Evolutionary conservation across 164 flowering plant genomes (phyloP).

Genomic region (Cinnamomum chago): DNA sequence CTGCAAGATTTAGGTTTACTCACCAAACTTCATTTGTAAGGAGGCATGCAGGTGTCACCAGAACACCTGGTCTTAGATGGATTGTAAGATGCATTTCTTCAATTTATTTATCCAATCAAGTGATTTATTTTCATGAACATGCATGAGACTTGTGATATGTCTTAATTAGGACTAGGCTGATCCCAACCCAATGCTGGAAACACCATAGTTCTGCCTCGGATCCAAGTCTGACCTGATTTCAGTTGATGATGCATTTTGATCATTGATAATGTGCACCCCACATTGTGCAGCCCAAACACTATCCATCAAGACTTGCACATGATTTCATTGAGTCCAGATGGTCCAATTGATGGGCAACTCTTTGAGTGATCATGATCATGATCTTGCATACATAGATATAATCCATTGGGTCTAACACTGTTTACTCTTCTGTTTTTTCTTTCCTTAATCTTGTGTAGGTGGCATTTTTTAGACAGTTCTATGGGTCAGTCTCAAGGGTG

Average conservation of each 20-base stretch:
- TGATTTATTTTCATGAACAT: not conserved
- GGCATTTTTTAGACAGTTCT: constrained; percentile 69
- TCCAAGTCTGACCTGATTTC: too few relatives aligned
- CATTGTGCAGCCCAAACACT: too few relatives aligned
- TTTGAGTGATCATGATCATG: too few relatives aligned
- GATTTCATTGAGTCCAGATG: too few relatives aligned
- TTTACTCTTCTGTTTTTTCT: too few relatives aligned
- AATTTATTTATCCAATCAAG: not conserved
- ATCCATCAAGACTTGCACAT: too few relatives aligned
- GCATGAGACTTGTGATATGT: not conserved
- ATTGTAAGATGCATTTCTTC: constrained; percentile 33
- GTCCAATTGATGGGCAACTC: too few relatives aligned
- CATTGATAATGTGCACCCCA: too few relatives aligned
- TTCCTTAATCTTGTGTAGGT: constrained; percentile 29
- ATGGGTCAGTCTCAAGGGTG: constrained; percentile 51
- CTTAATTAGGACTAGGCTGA: not conserved
- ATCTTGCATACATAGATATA: too few relatives aligned
- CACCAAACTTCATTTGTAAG: constrained; percentile 64
- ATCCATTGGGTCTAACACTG: too few relatives aligned
- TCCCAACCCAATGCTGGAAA: not conserved
- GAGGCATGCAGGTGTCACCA: constrained; percentile 46
- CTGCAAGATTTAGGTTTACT: constrained; percentile 57
- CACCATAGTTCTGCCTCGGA: too few relatives aligned
- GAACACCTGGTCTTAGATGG: constrained; percentile 55
- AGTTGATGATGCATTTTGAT: too few relatives aligned